Conservation (phyloP, 176 grass and related monocot genomes). For the Carex pumila region DNA sequence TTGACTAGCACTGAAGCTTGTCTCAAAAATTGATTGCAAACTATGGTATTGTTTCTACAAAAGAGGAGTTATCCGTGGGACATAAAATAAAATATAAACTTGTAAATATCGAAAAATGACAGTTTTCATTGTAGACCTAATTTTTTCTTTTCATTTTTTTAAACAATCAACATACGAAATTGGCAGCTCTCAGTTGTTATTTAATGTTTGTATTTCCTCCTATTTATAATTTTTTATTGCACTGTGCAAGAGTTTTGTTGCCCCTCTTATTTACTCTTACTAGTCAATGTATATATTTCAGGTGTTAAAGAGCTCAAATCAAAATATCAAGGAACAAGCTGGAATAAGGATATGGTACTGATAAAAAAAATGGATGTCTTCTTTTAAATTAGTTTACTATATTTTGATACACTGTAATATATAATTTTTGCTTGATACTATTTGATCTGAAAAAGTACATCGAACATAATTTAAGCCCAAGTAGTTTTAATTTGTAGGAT, state of each 20-base stretch:
- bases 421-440: no score
- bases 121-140: not conserved
- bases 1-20: not conserved
- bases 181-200: no score
- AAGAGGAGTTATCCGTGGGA: no score
- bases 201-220: not conserved
- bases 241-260: not conserved
- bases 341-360: not conserved
- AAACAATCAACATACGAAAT: not conserved
- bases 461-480: no score
- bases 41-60: not conserved
- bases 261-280: not conserved
- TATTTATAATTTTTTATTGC: not conserved
- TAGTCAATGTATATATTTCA: not conserved
- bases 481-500: no score
- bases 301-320: not conserved
- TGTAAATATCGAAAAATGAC: not conserved
- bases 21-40: not conserved
- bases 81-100: no score
- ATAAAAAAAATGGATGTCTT: not conserved
- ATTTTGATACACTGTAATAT: not conserved
- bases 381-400: not conserved
- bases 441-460: no score
- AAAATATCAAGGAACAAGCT: not conserved
- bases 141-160: not conserved